phyloP scores from a whole-genome alignment of 1,284 basidiomycete species.

The Caloboletus firmus region DNA sequence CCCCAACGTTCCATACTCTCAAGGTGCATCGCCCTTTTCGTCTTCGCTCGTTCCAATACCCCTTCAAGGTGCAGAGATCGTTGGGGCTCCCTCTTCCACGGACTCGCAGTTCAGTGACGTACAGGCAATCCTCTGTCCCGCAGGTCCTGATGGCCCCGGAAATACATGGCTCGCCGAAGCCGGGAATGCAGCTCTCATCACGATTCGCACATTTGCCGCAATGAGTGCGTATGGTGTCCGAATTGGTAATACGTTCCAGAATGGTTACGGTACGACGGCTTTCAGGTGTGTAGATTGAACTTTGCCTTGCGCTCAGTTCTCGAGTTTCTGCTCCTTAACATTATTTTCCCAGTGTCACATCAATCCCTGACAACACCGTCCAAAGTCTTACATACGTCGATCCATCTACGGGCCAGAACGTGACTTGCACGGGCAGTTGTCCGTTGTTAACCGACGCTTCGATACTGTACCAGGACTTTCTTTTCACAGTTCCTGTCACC shows the following conservation, averaged over 20 bases:
- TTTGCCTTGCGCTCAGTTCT: neutral
- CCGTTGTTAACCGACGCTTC: conserved; percentile 73
- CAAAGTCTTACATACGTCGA: conserved; percentile 79
- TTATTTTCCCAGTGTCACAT: conserved; percentile 58
- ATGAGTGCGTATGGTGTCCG: conserved; percentile 79
- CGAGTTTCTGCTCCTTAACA: neutral
- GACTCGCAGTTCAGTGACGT: conserved; percentile 69
- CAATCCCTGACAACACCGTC: conserved; percentile 86
- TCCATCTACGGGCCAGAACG: conserved; percentile 68
- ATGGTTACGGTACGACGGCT: conserved; percentile 75
- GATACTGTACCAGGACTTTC: conserved; percentile 85
- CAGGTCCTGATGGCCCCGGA: conserved; percentile 73
- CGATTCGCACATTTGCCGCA: conserved; percentile 71
- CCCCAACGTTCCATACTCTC: conserved; percentile 72
- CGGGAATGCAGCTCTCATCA: conserved; percentile 68
- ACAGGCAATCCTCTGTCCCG: conserved; percentile 80
- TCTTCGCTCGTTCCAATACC: conserved; percentile 89
- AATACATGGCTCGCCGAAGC: conserved; percentile 86
- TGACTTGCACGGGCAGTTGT: conserved; percentile 70
- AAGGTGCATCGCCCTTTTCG: conserved; percentile 82
- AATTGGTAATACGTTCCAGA: conserved; percentile 86
- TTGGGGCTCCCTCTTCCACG: conserved; percentile 70
- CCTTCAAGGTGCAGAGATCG: conserved; percentile 63
- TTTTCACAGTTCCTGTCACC: conserved; percentile 62
- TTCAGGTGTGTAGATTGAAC: conserved; percentile 66